phyloP scores from a whole-genome alignment of 345 rosid species.

The Bruguiera gymnorhiza region DNA sequence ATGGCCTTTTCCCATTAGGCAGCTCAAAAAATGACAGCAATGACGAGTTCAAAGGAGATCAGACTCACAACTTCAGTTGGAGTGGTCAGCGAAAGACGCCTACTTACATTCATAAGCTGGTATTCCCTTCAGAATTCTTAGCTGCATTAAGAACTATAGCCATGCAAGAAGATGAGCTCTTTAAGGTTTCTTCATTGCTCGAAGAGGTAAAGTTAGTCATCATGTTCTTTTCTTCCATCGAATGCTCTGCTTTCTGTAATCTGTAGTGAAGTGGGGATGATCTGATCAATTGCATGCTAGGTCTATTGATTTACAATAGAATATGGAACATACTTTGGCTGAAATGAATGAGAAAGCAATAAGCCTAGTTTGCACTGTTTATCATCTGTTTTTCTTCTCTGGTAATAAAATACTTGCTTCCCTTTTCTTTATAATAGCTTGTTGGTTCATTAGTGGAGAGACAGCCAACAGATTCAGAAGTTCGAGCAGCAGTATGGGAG shows the following conservation, averaged over 20 bases:
- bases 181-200: conserved; percentile 62
- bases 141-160: conserved; percentile 76
- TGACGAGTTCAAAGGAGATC: conserved; percentile 18
- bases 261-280: no score
- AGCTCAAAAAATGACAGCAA: conserved; percentile 34
- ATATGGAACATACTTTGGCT: no score
- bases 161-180: conserved; percentile 73
- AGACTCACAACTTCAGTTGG: conserved; percentile 69
- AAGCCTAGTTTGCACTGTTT: background rate
- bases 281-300: no score
- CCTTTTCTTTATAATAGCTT: conserved; percentile 42
- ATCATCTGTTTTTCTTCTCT: background rate
- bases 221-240: background rate
- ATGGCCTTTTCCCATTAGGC: conserved; percentile 55
- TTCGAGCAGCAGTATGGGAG: conserved; percentile 91
- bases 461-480: conserved; percentile 71
- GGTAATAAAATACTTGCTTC: conserved; percentile 9
- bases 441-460: conserved; percentile 57
- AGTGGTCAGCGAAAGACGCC: conserved; percentile 81
- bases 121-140: conserved; percentile 80
- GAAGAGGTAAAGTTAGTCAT: conserved; percentile 59
- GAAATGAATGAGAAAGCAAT: no score
- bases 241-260: background rate
- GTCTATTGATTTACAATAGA: no score
- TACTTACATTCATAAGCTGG: conserved; percentile 64